Conservation (phyloP, 768 basidiomycete genomes). For the Austroboletus festivus region DNA sequence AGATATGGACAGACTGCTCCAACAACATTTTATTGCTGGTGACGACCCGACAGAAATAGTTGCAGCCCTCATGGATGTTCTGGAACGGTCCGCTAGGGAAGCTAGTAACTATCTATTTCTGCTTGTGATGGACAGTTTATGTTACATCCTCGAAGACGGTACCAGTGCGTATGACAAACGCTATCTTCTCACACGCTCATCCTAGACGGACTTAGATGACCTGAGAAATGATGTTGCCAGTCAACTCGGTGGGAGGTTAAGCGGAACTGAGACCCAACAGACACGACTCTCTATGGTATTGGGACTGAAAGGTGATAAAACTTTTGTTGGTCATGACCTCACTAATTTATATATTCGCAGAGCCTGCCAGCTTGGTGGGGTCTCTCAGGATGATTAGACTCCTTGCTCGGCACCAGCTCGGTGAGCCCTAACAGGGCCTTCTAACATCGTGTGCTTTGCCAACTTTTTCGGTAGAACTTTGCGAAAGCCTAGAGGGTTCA, state of each 20-base stretch:
- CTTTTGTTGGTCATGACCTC: not conserved
- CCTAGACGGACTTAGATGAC: not conserved
- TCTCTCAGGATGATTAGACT: slow-evolving; percentile 2
- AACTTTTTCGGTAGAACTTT: not conserved
- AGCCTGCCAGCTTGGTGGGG: not conserved
- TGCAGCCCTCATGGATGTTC: not conserved
- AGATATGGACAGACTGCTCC: not conserved
- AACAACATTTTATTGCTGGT: not conserved
- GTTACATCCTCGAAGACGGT: not conserved
- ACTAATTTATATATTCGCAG: slow-evolving; percentile 1
- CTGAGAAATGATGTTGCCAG: not conserved
- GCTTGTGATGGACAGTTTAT: slow-evolving; percentile 2
- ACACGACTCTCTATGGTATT: slow-evolving; percentile 2
- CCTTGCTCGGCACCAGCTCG: not conserved
- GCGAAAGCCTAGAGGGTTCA: not conserved
- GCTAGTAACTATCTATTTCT: not conserved
- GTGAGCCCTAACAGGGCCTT: not conserved
- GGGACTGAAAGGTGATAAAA: not conserved
- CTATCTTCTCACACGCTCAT: not conserved
- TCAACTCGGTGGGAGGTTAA: not conserved
- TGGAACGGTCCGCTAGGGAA: not conserved
- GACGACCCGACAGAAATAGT: not conserved
- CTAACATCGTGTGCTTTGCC: not conserved
- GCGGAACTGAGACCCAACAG: not conserved
- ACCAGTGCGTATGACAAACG: not conserved